Evolutionary conservation across 441 rosid species (phyloP), one percentile per base, ranked within the genome.

Genomic region (Geranium incanum): DNA sequence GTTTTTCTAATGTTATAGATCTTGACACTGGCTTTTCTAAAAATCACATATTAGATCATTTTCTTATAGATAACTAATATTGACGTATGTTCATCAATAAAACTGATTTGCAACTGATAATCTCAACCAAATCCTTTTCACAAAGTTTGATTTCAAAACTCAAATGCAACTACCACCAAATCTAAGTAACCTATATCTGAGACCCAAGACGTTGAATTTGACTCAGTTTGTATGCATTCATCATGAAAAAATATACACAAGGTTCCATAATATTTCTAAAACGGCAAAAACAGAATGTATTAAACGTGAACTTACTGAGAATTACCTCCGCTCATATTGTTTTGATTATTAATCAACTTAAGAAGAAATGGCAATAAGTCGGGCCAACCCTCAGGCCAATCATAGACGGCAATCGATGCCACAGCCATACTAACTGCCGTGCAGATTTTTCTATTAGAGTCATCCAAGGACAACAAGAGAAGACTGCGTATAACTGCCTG

Each of bases 371-470:
- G 97, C 75, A 90, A 77, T 55, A 94, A 82, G 60, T 94, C 90
- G 76, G 91, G 90, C 96, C 99, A 92, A 69, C 82, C 87, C 79
- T 94, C 97, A 45, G 97, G 97, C 99, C 97, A 94, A 74, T 94
- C 99, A 80, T 89, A 82, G 36, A 72, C 83, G 5, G 95, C 95
- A 72, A 89, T 78, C 15, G 97, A 82, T 23, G 94, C 90, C 72
- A 92, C 81, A 74, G 94, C 97, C 94, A 94, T 86, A 73, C 99
- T 87, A 43, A 88, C 81, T 55, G 99, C 97, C 0, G 96, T 92
- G 83, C 93, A 88, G 62, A 94, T 87, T 85, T 88, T 94, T 75
- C 90, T 74, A 59, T 87, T 87, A 72, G 90, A 75, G 79, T 94
- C 97, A 78, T 85, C 93, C 84, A 92, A 74, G 23, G 95, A 84